Evolutionary conservation across 257 asterid genomes (phyloP), one percentile per base, ranked within the genome.

Genomic region (Solanum neorickii): DNA sequence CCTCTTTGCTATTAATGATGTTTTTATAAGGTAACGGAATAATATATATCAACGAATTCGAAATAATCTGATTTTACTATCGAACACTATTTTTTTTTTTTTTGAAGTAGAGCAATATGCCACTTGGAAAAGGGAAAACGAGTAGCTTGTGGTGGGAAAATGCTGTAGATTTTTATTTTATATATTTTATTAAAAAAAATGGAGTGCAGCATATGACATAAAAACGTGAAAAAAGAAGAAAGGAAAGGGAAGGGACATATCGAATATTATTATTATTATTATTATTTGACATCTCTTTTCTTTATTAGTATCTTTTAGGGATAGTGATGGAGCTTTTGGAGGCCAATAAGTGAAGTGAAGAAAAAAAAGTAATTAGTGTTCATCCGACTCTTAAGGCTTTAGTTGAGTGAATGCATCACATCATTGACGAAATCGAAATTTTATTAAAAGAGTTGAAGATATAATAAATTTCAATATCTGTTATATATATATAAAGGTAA

Each of bases 311-410:
- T 87, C 89, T 68, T 86, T 68, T 74, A 62, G 47, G 86, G 87
- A 88, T 73, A 78, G 86, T 62, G 90, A 89, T 76, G 77, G 90
- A 89, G 87, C 49, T 68, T 29, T 52, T 37, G 3, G 69, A 29
- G 85, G 46, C 85, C 74, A 86, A 86, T 82, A 33, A 88, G 44
- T 89, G 89, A 83, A 75, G 68, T 69, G 69, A 88, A 59, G 88
- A 83, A 80, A 46, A 80, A 59, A 78, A 73, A 27, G n/a, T 66
- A 80, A 20, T 47, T 47, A 16, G 85, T 80, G 85, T 27, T 80
- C 23, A 80, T 80, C 68, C 85, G 4, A 47, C 25, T 37, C 66
- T 27, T 78, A 46, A 46, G 66, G 84, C 42, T 78, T 78, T 46
- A 46, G 27, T 9, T 37, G 66, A 25, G 62, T 41, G 83, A 41